phyloP scores from a whole-genome alignment of 345 rosid species.

The Arabidopsis thaliana region DNA sequence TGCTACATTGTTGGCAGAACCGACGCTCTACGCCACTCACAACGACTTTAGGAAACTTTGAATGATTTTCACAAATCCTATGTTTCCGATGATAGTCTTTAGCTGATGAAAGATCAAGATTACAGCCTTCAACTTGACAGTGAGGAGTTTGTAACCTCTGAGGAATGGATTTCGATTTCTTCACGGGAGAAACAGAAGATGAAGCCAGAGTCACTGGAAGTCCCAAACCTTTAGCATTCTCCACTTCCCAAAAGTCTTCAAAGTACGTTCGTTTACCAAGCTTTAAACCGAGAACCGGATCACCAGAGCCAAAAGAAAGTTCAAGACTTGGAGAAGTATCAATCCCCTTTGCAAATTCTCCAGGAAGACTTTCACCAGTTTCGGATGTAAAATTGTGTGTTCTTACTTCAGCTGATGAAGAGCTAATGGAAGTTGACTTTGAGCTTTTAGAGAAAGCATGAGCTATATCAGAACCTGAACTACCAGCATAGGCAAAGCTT shows the following conservation, averaged over 20 bases:
- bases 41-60: constrained; percentile 73
- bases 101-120: constrained; percentile 78
- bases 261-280: constrained; percentile 80
- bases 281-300: constrained; percentile 76
- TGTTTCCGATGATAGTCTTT: constrained; percentile 88
- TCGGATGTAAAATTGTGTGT: constrained; percentile 50
- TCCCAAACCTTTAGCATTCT: constrained; percentile 51
- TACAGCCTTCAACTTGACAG: constrained; percentile 90
- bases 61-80: constrained; percentile 83
- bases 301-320: constrained; percentile 72
- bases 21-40: constrained; percentile 84
- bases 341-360: constrained; percentile 43
- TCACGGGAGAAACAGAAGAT: constrained; percentile 55
- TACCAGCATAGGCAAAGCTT: constrained; percentile 57
- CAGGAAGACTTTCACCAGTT: constrained; percentile 54
- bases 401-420: constrained; percentile 64
- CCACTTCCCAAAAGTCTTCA: constrained; percentile 63
- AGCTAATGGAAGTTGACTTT: constrained; percentile 69
- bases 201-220: constrained; percentile 46
- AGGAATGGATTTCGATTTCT: constrained; percentile 61
- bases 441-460: constrained; percentile 74
- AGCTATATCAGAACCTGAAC: constrained; percentile 69
- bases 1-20: constrained; percentile 99
- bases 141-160: constrained; percentile 50
- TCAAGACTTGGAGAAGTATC: constrained; percentile 57